Percentiles rank a stretch among this genome's conserved stretches.
Evolutionary conservation across 2,329 filamentous ascomycete species (phyloP).

Genomic region (Neofusicoccum sp.): DNA sequence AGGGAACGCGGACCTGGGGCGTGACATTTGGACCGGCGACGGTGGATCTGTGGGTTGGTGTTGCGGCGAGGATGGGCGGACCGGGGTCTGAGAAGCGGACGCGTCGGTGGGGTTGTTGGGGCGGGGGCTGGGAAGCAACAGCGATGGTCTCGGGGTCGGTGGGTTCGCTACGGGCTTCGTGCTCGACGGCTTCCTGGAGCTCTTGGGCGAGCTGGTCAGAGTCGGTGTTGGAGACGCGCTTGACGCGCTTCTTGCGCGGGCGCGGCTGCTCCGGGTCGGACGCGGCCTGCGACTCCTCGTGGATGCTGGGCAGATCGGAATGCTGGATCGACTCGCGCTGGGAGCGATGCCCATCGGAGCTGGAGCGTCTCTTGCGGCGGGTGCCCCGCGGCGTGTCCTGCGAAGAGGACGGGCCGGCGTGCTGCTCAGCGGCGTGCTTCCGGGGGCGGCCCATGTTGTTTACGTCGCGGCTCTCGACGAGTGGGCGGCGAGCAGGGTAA

Average conservation of each 20-base stretch:
- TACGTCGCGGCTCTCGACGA: not conserved
- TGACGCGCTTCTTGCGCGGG: conserved; percentile 30
- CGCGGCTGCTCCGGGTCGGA: not conserved
- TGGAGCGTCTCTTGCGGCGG: conserved; percentile 29
- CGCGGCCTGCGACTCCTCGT: conserved; percentile 1
- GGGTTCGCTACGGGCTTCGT: conserved; percentile 22
- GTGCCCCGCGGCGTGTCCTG: conserved; percentile 27
- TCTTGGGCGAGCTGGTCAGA: conserved; percentile 35
- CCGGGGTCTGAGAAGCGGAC: conserved; percentile 35
- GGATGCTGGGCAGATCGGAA: conserved; percentile 11
- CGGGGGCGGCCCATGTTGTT: conserved; percentile 14
- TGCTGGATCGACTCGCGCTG: conserved; percentile 15
- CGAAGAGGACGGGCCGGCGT: not conserved
- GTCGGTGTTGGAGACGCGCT: conserved; percentile 31
- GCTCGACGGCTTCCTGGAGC: conserved; percentile 21
- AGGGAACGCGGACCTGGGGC: not conserved
- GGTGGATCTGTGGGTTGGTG: conserved; percentile 17
- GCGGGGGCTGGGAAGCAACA: conserved; percentile 13
- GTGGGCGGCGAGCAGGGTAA: not conserved
- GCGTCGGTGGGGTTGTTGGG: conserved; percentile 23
- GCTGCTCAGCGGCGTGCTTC: not conserved
- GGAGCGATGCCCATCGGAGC: conserved; percentile 20
- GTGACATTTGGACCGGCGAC: not conserved
- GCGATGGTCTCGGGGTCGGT: conserved; percentile 25
- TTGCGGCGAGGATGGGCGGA: conserved; percentile 21